Evolutionary conservation across 139 green algal genomes (phyloP).

Genomic region (Mesostigma viride): DNA sequence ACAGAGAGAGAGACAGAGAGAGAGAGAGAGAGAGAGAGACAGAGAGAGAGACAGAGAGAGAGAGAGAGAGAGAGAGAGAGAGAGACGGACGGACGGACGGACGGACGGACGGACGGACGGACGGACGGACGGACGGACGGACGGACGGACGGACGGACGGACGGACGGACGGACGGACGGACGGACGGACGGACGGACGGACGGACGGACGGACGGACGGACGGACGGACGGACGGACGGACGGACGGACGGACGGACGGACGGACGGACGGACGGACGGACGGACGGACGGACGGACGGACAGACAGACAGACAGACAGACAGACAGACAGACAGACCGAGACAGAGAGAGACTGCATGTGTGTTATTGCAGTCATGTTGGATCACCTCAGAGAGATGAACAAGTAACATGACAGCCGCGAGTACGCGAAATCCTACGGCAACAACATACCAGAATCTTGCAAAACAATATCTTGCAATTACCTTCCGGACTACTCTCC

Average conservation of each 20-base stretch:
- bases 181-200: background rate
- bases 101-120: too few relatives aligned
- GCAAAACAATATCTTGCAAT: too few relatives aligned
- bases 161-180: background rate
- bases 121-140: background rate
- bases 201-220: background rate
- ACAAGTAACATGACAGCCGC: background rate
- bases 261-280: background rate
- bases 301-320: too few relatives aligned
- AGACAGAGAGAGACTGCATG: constrained; percentile 3
- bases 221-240: background rate
- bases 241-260: background rate
- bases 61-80: too few relatives aligned
- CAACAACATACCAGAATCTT: background rate
- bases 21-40: too few relatives aligned
- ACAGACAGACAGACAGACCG: background rate
- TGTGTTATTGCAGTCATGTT: background rate
- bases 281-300: background rate
- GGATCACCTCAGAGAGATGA: background rate
- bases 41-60: too few relatives aligned
- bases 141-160: background rate
- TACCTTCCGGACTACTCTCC: too few relatives aligned
- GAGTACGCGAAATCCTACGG: background rate
- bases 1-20: too few relatives aligned
- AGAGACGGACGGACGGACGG: too few relatives aligned